phyloP scores from a whole-genome alignment of 2,329 filamentous ascomycete species.

The Sporothrix pallida region DNA sequence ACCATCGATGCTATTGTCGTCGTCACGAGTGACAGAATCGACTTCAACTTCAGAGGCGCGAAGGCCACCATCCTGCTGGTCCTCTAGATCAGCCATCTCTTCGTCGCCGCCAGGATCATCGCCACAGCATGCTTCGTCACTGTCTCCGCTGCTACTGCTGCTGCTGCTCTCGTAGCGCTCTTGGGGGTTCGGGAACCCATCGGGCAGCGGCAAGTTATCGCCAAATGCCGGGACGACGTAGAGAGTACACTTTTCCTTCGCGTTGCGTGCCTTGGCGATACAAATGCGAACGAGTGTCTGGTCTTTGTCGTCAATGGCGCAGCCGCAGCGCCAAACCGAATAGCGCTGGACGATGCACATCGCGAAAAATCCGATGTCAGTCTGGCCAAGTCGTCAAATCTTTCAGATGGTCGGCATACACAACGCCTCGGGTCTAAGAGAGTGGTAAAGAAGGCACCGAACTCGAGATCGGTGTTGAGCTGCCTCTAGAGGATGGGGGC shows the following conservation, averaged over 20 bases:
- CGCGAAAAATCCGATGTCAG: neutral
- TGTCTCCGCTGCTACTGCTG: neutral
- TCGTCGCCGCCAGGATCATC: neutral
- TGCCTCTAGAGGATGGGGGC: no score
- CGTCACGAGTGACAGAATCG: neutral
- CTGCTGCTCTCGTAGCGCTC: neutral
- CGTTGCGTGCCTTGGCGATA: conserved; percentile 9
- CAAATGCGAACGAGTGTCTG: conserved; percentile 26
- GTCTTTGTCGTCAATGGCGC: conserved; percentile 10
- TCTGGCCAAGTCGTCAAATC: neutral
- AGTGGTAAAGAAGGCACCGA: no score
- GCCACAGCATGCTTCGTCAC: neutral
- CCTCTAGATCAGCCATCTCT: neutral
- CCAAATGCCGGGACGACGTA: conserved; percentile 16
- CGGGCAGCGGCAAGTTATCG: neutral
- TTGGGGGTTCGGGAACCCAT: neutral
- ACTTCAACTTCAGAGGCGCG: no score
- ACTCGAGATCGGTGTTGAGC: no score
- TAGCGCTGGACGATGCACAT: conserved; percentile 32
- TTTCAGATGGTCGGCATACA: no score
- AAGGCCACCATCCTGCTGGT: no score
- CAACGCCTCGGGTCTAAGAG: no score
- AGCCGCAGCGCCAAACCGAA: conserved; percentile 33
- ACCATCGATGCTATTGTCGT: neutral
- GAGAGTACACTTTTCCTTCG: neutral